A percentile compares a stretch with the other conserved stretches of the same genome.
Evolutionary conservation across 352 stramenopile species (phyloP).

Genomic region (Phytophthora capsici): DNA sequence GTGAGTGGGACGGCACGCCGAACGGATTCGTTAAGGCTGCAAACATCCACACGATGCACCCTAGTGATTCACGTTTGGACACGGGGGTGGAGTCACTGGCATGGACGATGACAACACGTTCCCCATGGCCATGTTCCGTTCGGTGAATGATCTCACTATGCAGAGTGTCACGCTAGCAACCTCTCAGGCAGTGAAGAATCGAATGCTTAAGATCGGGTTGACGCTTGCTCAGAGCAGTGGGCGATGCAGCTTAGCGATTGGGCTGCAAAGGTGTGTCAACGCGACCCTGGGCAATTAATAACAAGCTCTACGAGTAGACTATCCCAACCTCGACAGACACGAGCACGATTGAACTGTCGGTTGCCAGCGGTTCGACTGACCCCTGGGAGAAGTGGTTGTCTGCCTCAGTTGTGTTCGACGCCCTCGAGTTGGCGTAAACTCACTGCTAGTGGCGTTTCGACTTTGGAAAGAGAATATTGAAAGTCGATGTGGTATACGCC

Average conservation of each 20-base stretch:
- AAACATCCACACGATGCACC: constrained; percentile 63
- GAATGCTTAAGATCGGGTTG: constrained; percentile 49
- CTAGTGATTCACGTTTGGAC: constrained; percentile 48
- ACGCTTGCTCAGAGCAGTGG: constrained; percentile 48
- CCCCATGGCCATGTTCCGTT: constrained; percentile 56
- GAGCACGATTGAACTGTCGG: constrained; percentile 43
- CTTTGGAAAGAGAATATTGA: no score
- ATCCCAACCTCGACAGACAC: constrained; percentile 37
- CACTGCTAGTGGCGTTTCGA: neutral
- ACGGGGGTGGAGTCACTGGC: constrained; percentile 26
- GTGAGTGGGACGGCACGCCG: constrained; percentile 56
- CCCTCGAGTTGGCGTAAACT: constrained; percentile 44
- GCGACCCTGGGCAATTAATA: constrained; percentile 53
- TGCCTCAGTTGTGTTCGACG: constrained; percentile 55
- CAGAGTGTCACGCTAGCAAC: constrained; percentile 41
- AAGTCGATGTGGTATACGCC: no score
- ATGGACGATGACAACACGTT: constrained; percentile 35
- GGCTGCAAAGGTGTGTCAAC: constrained; percentile 41
- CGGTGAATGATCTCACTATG: constrained; percentile 49
- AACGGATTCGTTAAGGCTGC: constrained; percentile 54
- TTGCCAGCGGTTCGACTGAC: constrained; percentile 49
- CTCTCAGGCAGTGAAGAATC: constrained; percentile 17
- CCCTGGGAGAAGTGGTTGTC: constrained; percentile 44
- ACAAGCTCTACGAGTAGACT: constrained; percentile 53
- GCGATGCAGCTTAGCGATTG: constrained; percentile 45